Conservation (phyloP, 192 early-diverging fungal genomes). For the Coemansia furcata region DNA sequence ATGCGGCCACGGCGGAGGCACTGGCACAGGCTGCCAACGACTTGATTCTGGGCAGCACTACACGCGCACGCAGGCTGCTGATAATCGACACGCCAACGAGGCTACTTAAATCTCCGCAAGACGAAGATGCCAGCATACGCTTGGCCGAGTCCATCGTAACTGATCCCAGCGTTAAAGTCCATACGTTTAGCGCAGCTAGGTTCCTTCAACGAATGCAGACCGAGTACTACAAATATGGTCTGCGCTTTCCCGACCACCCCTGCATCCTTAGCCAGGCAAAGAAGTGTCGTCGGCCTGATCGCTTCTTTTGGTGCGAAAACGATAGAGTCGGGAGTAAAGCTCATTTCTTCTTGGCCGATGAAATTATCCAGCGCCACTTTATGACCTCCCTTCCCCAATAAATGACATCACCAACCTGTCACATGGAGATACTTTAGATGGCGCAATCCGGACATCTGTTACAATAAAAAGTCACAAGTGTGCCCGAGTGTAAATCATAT, state of each 20-base stretch:
- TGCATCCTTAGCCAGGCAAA: slow-evolving; percentile 11
- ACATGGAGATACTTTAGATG: background rate
- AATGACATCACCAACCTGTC: background rate
- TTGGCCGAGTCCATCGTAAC: slow-evolving; percentile 1
- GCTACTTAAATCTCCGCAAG: background rate
- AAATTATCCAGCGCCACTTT: slow-evolving; percentile 24
- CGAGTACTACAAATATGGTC: slow-evolving; percentile 31
- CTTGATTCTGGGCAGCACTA: slow-evolving; percentile 5
- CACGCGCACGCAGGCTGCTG: background rate
- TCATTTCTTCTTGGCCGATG: slow-evolving; percentile 30
- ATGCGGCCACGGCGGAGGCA: background rate
- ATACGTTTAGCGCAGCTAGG: slow-evolving; percentile 7
- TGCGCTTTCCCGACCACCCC: slow-evolving; percentile 14
- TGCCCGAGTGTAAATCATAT: background rate
- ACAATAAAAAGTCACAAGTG: background rate
- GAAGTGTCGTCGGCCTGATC: slow-evolving; percentile 13
- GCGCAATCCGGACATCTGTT: background rate
- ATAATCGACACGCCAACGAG: slow-evolving; percentile 14
- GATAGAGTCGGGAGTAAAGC: slow-evolving; percentile 22
- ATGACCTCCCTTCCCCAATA: background rate
- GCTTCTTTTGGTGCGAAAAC: slow-evolving; percentile 34
- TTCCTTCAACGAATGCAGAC: slow-evolving; percentile 26
- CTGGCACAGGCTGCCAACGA: slow-evolving; percentile 13
- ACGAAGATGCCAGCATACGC: slow-evolving; percentile 1
- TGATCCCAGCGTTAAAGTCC: slow-evolving; percentile 8